Base-by-base conservation (phyloP, 495 filamentous ascomycete species). In the Podospora pseudocomata region DNA sequence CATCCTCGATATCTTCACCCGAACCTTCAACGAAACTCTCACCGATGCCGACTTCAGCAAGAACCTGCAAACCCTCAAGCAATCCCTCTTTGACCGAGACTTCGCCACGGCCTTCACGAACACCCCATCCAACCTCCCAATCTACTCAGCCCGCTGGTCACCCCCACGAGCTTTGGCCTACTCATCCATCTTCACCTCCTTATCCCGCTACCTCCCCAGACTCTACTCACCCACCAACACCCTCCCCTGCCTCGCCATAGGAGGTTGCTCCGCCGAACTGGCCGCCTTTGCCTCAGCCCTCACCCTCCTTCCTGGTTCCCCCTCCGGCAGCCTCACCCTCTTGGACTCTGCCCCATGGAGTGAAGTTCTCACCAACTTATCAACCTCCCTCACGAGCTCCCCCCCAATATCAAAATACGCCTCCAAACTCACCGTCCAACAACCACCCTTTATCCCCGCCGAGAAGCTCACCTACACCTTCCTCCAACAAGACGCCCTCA, bases 111-210 rank as follows among this genome's bases (percentile, higher is more conserved):
- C 94, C 0, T 99, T 99, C 77, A 90, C 88, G 0, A 75, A 77
- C 34, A 49, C 39, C 2, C 80, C 87, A 53, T 87, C 88, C 58
- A 81, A 88, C 54, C 81, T 96, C 20, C 83, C 88, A 55, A 92
- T 90, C 5, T 99, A 99, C 80, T 91, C 92, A 4, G 83, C 91
- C 67, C 82, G 95, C 65, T 99, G 92, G 92, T 96, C 92, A 75
- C 89, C 94, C 13, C 86, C 88, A 44, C 78, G 95, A 55, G 91
- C 92, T 3, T 80, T 97, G 28, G 92, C 89, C 68, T 99, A 97
- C 79, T 77, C 85, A 39, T 81, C 86, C 6, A 74, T 97, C 4
- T 83, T 98, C 56, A 23, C 57, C 32, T 11, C 20, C 55, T 16
- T 59, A 15, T 19, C 62, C 56, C 32, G 27, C 55, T 67, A 18